These are phyloP conservation scores for Eucalyptus erythrocorys DNA, from an alignment of 345 rosid species.

Conservation along the genomic window DNA sequence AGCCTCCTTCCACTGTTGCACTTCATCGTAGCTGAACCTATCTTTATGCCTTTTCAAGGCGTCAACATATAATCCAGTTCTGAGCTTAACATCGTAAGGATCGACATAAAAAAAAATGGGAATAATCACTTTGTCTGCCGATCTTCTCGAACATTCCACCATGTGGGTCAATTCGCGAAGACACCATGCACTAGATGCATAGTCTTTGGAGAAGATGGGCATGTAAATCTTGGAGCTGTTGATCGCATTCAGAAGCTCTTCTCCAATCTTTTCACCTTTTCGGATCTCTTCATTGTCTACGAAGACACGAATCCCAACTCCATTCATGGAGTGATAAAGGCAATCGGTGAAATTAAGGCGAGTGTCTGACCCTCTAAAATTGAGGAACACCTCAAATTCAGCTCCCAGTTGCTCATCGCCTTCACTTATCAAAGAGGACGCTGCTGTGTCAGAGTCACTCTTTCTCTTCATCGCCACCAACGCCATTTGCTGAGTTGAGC, in stretches of 20 bases:
- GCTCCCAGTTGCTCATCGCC: neutral
- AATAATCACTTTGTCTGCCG: neutral
- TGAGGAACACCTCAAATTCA: neutral
- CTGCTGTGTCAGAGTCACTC: neutral
- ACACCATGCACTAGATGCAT: neutral
- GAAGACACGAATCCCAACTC: neutral
- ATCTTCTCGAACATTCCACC: neutral
- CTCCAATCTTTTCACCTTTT: neutral
- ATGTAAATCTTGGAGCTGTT: neutral
- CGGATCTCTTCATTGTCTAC: neutral
- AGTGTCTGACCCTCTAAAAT: neutral
- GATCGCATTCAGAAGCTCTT: neutral
- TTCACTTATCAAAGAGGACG: neutral
- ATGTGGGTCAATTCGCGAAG: neutral
- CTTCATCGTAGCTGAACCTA: neutral
- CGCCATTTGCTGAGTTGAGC: neutral
- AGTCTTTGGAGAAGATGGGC: neutral
- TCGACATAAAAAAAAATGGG: neutral
- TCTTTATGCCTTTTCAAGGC: neutral
- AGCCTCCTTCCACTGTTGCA: neutral
- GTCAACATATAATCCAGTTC: neutral
- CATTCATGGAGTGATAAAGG: neutral
- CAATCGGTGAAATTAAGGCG: neutral
- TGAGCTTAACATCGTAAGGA: neutral
- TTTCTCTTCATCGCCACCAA: neutral